Conservation (phyloP, 352 stramenopile species). For the Phytophthora gonapodyides region DNA sequence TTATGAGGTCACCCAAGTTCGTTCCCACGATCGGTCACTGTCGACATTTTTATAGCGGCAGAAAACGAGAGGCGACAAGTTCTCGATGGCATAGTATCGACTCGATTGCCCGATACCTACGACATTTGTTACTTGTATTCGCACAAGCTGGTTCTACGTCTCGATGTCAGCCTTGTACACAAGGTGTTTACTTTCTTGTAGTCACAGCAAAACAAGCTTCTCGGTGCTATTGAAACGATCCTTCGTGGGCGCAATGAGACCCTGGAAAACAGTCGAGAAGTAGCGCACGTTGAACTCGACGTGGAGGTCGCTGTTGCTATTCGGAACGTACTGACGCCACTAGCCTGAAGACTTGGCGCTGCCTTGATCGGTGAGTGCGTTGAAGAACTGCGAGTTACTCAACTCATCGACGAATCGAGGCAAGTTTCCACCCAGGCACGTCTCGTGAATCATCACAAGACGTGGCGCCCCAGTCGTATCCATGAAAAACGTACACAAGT, state of each 20-base stretch:
- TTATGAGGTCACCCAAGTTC: conserved; percentile 88
- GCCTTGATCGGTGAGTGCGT: conserved; percentile 94
- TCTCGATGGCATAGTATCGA: conserved; percentile 94
- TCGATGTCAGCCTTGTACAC: conserved; percentile 92
- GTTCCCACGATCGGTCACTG: conserved; percentile 87
- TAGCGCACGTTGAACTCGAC: conserved; percentile 98
- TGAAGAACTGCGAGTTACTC: conserved; percentile 85
- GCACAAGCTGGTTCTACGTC: conserved; percentile 94
- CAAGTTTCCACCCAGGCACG: conserved; percentile 94
- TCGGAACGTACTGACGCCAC: conserved; percentile 90
- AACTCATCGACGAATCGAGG: conserved; percentile 90
- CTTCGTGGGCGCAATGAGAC: conserved; percentile 92
- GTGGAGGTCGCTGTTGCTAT: conserved; percentile 96
- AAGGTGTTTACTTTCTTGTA: conserved; percentile 95
- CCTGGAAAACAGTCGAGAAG: conserved; percentile 96
- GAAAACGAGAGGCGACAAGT: conserved; percentile 95
- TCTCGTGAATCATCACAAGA: conserved; percentile 96
- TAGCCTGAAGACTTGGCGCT: conserved; percentile 91
- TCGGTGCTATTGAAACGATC: conserved; percentile 91
- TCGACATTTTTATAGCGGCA: conserved; percentile 96
- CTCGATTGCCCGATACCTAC: conserved; percentile 91
- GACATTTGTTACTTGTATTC: conserved; percentile 93
- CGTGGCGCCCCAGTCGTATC: conserved; percentile 92
- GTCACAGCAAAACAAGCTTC: conserved; percentile 96
- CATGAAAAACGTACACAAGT: conserved; percentile 97